A percentile compares a stretch with the other conserved stretches of the same genome.
These are phyloP conservation scores for Cystobasidium sp. DNA, from an alignment of 1,284 basidiomycete genomes.

Conservation along the genomic window DNA sequence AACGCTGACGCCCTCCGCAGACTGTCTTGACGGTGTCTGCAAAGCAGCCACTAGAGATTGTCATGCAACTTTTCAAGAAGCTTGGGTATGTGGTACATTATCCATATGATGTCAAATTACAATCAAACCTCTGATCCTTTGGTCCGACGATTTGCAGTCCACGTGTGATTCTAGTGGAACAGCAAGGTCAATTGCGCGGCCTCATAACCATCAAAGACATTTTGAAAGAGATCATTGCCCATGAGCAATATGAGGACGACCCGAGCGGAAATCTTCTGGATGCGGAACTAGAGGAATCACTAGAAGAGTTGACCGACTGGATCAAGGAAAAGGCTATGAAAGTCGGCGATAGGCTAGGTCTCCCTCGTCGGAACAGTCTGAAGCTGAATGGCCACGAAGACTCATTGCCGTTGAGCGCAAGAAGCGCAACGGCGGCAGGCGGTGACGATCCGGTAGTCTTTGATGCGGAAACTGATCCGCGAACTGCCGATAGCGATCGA, in stretches of 20 bases:
- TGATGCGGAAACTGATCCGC: neutral
- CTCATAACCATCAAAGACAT: slow-evolving; percentile 97
- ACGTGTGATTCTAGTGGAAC: slow-evolving; percentile 88
- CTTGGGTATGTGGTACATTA: slow-evolving; percentile 75
- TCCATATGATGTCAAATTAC: neutral
- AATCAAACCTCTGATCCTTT: neutral
- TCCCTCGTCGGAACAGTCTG: slow-evolving; percentile 9
- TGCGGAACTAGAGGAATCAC: slow-evolving; percentile 53
- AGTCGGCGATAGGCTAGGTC: slow-evolving; percentile 37
- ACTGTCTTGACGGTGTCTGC: slow-evolving; percentile 92
- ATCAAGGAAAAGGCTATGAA: slow-evolving; percentile 29
- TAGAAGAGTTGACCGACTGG: slow-evolving; percentile 53
- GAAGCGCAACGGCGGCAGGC: neutral
- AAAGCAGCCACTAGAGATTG: slow-evolving; percentile 89
- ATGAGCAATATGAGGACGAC: slow-evolving; percentile 45
- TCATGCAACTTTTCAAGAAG: slow-evolving; percentile 92
- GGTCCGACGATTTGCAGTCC: slow-evolving; percentile 64
- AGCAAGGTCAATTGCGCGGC: slow-evolving; percentile 78
- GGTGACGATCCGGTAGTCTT: neutral
- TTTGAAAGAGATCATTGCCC: slow-evolving; percentile 58
- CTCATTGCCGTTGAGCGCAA: slow-evolving; percentile 14
- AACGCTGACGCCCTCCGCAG: slow-evolving; percentile 59
- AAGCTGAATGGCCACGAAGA: slow-evolving; percentile 6
- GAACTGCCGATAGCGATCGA: neutral
- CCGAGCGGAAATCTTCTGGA: slow-evolving; percentile 37